These are phyloP conservation scores for Boletus rex-veris DNA, from an alignment of 768 basidiomycete genomes.

Conservation along the genomic window DNA sequence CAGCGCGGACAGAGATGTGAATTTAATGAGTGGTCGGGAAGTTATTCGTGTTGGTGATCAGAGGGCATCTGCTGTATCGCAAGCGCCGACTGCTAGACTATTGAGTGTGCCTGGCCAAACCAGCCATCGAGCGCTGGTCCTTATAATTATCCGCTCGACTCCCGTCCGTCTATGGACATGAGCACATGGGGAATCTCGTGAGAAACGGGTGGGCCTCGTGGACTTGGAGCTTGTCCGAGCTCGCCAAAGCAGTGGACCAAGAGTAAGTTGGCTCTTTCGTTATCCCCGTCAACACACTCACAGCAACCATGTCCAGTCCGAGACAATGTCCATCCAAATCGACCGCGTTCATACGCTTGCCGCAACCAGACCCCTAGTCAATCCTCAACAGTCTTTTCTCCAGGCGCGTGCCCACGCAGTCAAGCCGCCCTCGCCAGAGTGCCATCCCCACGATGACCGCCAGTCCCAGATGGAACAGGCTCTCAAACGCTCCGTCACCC, in stretches of 20 bases:
- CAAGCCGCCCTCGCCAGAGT: constrained; percentile 13
- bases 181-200: constrained; percentile 7
- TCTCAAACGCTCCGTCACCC: constrained; percentile 52
- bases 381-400: constrained; percentile 6
- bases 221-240: constrained; percentile 16
- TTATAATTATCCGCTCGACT: too few species aligned
- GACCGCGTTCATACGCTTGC: constrained; percentile 25
- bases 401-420: constrained; percentile 4
- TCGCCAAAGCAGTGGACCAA: constrained; percentile 14
- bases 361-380: constrained; percentile 9
- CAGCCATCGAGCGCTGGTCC: too few species aligned
- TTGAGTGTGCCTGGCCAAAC: too few species aligned
- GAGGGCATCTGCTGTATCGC: too few species aligned
- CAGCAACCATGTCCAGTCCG: background rate
- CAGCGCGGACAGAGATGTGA: too few species aligned
- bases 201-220: constrained; percentile 17
- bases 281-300: background rate
- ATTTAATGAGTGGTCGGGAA: too few species aligned
- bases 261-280: constrained; percentile 2
- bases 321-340: constrained; percentile 25
- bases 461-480: constrained; percentile 36
- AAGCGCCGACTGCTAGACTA: too few species aligned
- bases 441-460: constrained; percentile 19
- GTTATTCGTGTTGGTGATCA: too few species aligned
- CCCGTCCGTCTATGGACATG: too few species aligned